Percentiles rank a stretch among this genome's conserved stretches.
These are phyloP conservation scores for Solanum paucissectum DNA, from an alignment of 257 asterid species.

Conservation along the genomic window DNA sequence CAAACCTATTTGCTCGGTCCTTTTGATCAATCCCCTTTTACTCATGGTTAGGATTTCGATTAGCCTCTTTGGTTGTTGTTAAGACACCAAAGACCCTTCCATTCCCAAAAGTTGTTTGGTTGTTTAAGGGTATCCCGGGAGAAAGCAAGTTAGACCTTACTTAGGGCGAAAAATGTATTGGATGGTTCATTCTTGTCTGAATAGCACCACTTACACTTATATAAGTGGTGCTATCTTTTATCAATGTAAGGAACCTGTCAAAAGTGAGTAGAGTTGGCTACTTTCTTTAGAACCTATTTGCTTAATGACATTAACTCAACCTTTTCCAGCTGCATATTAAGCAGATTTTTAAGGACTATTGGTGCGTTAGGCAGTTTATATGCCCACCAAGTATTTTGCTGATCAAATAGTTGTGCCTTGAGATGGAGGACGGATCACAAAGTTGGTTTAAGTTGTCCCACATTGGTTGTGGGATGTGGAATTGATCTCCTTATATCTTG, in stretches of 20 bases:
- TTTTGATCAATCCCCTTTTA: neutral
- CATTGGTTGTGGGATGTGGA: neutral
- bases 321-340: neutral
- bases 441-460: neutral
- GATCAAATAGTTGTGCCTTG: neutral
- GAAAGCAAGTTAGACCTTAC: neutral
- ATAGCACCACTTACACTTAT: neutral
- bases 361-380: neutral
- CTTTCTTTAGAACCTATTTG: neutral
- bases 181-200: neutral
- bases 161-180: neutral
- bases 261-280: neutral
- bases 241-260: neutral
- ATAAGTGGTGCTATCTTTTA: neutral
- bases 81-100: neutral
- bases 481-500: neutral
- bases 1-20: neutral
- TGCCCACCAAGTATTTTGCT: neutral
- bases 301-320: neutral
- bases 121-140: neutral
- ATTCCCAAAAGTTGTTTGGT: neutral
- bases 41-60: neutral
- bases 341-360: neutral
- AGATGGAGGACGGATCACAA: neutral
- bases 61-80: neutral